Base-by-base conservation (phyloP, 2,329 filamentous ascomycete genomes). In the Sporothrix phasma region DNA sequence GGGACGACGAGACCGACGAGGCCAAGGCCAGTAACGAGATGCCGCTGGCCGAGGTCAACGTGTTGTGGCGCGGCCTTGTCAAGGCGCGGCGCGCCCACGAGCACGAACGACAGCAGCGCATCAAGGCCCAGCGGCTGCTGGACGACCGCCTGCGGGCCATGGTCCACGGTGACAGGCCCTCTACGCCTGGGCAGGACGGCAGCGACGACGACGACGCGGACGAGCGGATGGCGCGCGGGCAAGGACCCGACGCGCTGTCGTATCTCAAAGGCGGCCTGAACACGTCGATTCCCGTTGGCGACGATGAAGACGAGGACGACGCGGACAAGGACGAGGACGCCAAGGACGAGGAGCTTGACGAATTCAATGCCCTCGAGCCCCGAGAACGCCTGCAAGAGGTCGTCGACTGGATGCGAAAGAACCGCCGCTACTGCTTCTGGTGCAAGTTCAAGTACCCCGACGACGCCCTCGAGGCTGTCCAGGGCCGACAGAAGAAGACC, bases 401-500 rank as follows among this genome's bases (percentile, higher is more conserved):
- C 15, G 81, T 96, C 10, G 73, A 77, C 19, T 86, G 89, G 74
- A 74, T 99, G 62, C 83, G 94, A 43, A 79, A 85, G 58, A 82
- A 83, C 71, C 84, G 91, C 71, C 76, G 80, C 51, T 99, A 99
- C 73, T 99, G 94, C 77, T 96, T 97, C 73, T 99, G 92, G 89
- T 99, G 94, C 76, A 97, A 97, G 74, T 88, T 83, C 74, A 79
- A 79, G 61, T 99, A 97, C 73, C 83, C 86, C 0, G 86, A 91
- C 71, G 78, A 77, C 41, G 75, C 78, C 41, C 87, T 97, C 88
- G 90, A 94, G 92, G 90, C 0, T 99, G 94, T 79, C 93, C 94
- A 0, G 94, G 94, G 0, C 64, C 87, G 41, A 89, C 86, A 0
- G 94, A 97, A 75, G 92, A 96, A 71, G 92, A 97, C 70, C 85